Percentiles rank a stretch among this genome's conserved stretches.
These are phyloP conservation scores for Aspergillus fumigatiaffinis DNA, from an alignment of 2,329 filamentous ascomycete genomes.

Conservation along the genomic window DNA sequence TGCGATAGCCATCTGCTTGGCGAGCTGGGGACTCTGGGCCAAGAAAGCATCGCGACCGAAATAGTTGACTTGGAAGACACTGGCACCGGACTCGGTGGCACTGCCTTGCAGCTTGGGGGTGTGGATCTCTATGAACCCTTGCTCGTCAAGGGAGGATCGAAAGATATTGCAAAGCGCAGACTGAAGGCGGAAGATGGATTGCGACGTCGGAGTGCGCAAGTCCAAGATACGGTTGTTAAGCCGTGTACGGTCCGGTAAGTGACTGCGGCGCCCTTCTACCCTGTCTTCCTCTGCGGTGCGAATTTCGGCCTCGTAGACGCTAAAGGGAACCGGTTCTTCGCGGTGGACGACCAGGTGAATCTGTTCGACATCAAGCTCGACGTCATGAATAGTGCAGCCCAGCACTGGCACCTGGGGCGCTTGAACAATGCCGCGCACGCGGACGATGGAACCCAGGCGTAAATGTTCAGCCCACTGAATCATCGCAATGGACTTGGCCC, in stretches of 20 bases:
- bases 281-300: slow-evolving; percentile 53
- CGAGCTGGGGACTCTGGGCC: slow-evolving; percentile 85
- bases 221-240: slow-evolving; percentile 77
- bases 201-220: slow-evolving; percentile 78
- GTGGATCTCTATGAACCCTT: slow-evolving; percentile 87
- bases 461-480: slow-evolving; percentile 84
- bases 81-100: slow-evolving; percentile 85
- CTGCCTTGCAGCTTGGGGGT: slow-evolving; percentile 87
- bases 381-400: slow-evolving; percentile 68
- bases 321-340: slow-evolving; percentile 63
- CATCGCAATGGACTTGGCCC: slow-evolving; percentile 67
- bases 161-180: slow-evolving; percentile 77
- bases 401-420: slow-evolving; percentile 69
- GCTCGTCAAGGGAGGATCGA: slow-evolving; percentile 67
- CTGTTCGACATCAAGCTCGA: slow-evolving; percentile 69
- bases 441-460: slow-evolving; percentile 71
- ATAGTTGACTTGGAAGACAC: slow-evolving; percentile 89
- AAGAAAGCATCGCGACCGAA: slow-evolving; percentile 84
- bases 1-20: slow-evolving; percentile 89
- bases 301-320: slow-evolving; percentile 66
- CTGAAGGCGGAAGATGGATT: slow-evolving; percentile 83
- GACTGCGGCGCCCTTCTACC: slow-evolving; percentile 54
- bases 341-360: slow-evolving; percentile 60
- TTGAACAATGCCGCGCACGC: slow-evolving; percentile 70
- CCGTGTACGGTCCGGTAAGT: slow-evolving; percentile 69